phyloP scores from a whole-genome alignment of 345 rosid species.

The Citrus reticulata region DNA sequence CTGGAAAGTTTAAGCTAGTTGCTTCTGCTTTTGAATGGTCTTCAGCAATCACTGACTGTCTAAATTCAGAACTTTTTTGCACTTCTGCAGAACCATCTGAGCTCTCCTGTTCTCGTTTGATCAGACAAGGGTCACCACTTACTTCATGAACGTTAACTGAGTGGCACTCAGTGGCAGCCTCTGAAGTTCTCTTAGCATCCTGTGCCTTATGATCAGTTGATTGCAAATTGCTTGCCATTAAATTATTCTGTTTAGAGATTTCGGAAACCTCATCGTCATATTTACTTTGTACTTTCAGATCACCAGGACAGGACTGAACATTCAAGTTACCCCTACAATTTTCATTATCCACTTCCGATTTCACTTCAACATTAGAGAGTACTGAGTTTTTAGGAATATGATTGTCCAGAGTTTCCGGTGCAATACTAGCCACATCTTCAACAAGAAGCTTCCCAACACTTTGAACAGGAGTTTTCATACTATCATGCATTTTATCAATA shows the following conservation, averaged over 20 bases:
- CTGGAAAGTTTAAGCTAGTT: constrained; percentile 27
- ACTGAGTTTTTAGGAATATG: constrained; percentile 31
- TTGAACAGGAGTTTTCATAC: constrained; percentile 29
- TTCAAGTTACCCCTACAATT: constrained; percentile 23
- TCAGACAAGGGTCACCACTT: constrained; percentile 17
- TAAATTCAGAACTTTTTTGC: constrained; percentile 37
- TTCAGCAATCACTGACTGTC: constrained; percentile 31
- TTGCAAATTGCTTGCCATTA: constrained; percentile 29
- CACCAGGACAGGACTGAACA: constrained; percentile 30
- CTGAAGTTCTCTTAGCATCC: constrained; percentile 36
- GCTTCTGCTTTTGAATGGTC: constrained; percentile 37
- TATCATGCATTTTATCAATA: constrained; percentile 30
- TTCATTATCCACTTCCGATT: constrained; percentile 35
- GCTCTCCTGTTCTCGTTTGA: constrained; percentile 34
- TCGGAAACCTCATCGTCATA: constrained; percentile 27
- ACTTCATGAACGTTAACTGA: constrained; percentile 32
- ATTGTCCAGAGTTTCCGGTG: constrained; percentile 30
- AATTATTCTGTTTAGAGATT: constrained; percentile 30
- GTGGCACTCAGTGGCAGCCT: constrained; percentile 33
- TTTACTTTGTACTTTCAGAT: constrained; percentile 29
- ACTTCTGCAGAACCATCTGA: constrained; percentile 28
- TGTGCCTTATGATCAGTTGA: constrained; percentile 33
- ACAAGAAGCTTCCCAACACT: constrained; percentile 33
- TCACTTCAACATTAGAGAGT: constrained; percentile 26
- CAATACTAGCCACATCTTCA: constrained; percentile 23